Evolutionary conservation across 169 alveolate species (phyloP), one percentile per base, ranked within the genome.

Genomic region (Plasmodium knowlesi): DNA sequence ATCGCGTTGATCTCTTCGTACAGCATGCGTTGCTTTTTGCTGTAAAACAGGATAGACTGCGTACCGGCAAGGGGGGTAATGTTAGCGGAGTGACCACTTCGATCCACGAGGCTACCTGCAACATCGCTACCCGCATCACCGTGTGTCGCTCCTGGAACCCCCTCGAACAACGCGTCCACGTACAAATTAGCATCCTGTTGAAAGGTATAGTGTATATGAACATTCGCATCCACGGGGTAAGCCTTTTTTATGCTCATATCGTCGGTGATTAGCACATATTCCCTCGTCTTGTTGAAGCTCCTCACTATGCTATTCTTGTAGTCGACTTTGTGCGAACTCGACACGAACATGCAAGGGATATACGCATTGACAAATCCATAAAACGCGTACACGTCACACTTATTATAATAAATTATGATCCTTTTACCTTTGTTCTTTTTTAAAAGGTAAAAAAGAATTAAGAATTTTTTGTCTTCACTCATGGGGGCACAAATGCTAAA

Each of bases 391-490:
- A 90, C 83, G 57, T 90, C 92, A 82, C 61, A 67, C 54, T 90
- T 90, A 32, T 50, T 73, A 30, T 90, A 90, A 81, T 81, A 90
- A 81, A 90, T 90, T 90, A 90, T 5, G 19, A 90, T 71, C 46
- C 72, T 90, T 37, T 81, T 90, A n/a, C 46, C 72, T 81, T 90
- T 67, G 28, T 90, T 81, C n/a, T 12, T 81, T 12, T 39, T 46
- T 70, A 90, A 16, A 8, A 90, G 28, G 57, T 81, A 81, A 71
- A 90, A 90, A 19, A 90, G 73, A 28, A 90, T 34, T 81, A 90
- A 39, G 25, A 90, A 90, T 46, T 90, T 90, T 82, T 81, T 90
- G 30, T 90, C 95, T 8, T 90, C 95, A 46, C 83, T 90, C 73
- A 81, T 70, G 9, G 95, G 95, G 25, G 39, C 91, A n/a, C 74